These are phyloP conservation scores for Magnaporthiopsis rhizophila DNA, from an alignment of 2,329 filamentous ascomycete species.

Conservation along the genomic window DNA sequence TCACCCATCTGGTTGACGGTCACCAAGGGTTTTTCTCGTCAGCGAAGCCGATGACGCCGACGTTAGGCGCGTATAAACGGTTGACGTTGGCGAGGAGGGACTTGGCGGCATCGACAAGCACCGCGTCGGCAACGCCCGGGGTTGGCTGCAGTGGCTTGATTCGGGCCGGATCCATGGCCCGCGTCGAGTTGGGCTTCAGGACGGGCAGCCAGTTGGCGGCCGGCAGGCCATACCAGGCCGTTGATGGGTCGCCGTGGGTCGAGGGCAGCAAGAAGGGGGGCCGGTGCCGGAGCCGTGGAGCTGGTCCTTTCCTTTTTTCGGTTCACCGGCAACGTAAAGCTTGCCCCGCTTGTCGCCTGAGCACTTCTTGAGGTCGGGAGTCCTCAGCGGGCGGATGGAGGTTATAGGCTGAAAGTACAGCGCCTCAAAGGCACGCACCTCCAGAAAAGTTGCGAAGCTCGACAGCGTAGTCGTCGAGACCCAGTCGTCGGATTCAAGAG, in stretches of 20 bases:
- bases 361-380: too few species aligned
- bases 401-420: too few species aligned
- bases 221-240: slow-evolving; percentile 74
- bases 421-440: too few species aligned
- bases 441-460: too few species aligned
- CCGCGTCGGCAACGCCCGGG: slow-evolving; percentile 58
- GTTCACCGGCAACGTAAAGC: too few species aligned
- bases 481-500: too few species aligned
- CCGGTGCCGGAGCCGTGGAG: too few species aligned
- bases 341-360: too few species aligned
- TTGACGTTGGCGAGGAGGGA: slow-evolving; percentile 62
- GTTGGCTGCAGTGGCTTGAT: slow-evolving; percentile 65
- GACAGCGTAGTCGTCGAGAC: too few species aligned
- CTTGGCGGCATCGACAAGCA: slow-evolving; percentile 61
- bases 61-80: slow-evolving; percentile 52
- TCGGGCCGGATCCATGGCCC: slow-evolving; percentile 62
- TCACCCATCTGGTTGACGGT: slow-evolving; percentile 74
- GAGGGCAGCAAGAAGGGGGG: slow-evolving; percentile 58
- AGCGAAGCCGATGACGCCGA: slow-evolving; percentile 20
- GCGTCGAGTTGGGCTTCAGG: slow-evolving; percentile 66
- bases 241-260: slow-evolving; percentile 65
- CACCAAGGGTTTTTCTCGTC: slow-evolving; percentile 43
- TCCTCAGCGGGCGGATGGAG: too few species aligned
- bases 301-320: too few species aligned
- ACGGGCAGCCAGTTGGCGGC: slow-evolving; percentile 75